A percentile compares a stretch with the other conserved stretches of the same genome.
These are phyloP conservation scores for Ogataea degrootiae DNA, from an alignment of 805 yeast species.

Conservation along the genomic window DNA sequence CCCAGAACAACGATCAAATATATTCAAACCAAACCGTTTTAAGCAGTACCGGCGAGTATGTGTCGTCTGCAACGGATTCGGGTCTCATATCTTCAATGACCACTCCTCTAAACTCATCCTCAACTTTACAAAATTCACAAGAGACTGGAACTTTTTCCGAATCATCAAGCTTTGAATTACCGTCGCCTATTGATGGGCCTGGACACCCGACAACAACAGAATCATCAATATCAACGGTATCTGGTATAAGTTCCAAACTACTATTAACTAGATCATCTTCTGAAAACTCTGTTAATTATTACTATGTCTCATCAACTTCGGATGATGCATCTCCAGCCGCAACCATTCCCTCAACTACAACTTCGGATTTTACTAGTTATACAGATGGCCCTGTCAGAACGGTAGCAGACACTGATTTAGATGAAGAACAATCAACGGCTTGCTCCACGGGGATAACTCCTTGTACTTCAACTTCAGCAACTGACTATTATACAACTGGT, in stretches of 20 bases:
- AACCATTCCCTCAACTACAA: not conserved
- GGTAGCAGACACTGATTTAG: not conserved
- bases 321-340: not conserved
- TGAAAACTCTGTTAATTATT: not conserved
- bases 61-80: not conserved
- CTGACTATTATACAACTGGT: conserved; percentile 6
- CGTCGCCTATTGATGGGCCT: not conserved
- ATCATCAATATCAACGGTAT: not conserved
- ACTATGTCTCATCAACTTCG: not conserved
- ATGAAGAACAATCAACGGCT: not conserved
- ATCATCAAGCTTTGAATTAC: not conserved
- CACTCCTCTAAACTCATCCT: not conserved
- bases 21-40: conserved; percentile 10
- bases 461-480: not conserved
- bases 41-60: not conserved
- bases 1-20: conserved; percentile 2
- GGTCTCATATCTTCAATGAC: not conserved
- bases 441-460: not conserved
- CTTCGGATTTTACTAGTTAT: not conserved
- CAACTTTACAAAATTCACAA: not conserved
- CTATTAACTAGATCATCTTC: not conserved
- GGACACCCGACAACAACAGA: not conserved
- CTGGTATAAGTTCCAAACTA: not conserved
- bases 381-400: not conserved
- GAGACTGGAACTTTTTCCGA: not conserved